Base-by-base conservation (phyloP, 1,284 basidiomycete genomes). In the Boletus mariae region DNA sequence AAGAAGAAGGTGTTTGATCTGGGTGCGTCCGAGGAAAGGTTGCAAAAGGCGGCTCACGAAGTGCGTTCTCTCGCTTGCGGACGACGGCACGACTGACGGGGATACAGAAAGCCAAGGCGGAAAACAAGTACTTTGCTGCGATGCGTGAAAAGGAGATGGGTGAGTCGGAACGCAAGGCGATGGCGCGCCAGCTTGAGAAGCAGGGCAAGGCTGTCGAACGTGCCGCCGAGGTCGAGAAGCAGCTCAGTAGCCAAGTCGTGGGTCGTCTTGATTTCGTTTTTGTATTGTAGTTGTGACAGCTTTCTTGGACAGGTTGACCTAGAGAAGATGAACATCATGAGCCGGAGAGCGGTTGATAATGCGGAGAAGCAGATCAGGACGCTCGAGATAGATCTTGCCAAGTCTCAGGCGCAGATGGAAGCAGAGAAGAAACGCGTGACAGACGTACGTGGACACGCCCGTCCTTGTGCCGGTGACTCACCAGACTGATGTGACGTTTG, bases 51-150 rank as follows among this genome's bases (percentile, higher is more conserved):
- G 38, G 72, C 71, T 17, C 75, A 81, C 25, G 91, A 94, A 66
- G 91, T 90, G 57, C 58, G 3, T 45, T 13, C 48, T 34, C 26
- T 26, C 2, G 3, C 4, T 6, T 29, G 6, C 2, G 0, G 3
- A 20, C 1, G 5, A n/a, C 15, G 7, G 37, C 8, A 2, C 5
- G 32, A 20, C 38, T 49, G 31, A 52, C 11, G 28, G 15, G 4
- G 5, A 15, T 25, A 44, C 63, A 89, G 83, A 90, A 84, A 86
- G 90, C 92, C 12, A 98, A 96, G 73, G 86, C 91, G 20, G 95
- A 98, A 63, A 97, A 94, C 76, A 97, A 94, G 72, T 98, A 87
- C 71, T 98, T 88, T 68, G 83, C 90, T 26, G 86, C 89, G 5
- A 93, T 96, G 88, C 85, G 92, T 32, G 85, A 89, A 53, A 94